Evolutionary conservation across 2,329 filamentous ascomycete species (phyloP).

Genomic region (Botrytis porri): DNA sequence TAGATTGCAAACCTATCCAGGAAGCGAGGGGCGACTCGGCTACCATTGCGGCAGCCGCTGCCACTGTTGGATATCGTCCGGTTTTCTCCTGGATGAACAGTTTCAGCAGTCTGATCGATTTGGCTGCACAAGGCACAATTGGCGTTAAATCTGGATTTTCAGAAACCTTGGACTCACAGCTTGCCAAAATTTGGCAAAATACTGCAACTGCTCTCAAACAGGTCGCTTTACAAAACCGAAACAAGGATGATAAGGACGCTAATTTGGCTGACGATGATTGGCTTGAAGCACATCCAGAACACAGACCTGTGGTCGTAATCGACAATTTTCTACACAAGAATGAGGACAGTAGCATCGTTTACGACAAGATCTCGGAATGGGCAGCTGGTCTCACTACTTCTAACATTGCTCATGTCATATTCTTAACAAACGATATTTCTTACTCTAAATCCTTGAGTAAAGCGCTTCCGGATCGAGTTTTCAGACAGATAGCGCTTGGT

Average conservation of each 20-base stretch:
- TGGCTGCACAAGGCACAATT: conserved; percentile 90
- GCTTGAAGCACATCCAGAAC: conserved; percentile 84
- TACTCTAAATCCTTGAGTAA: conserved; percentile 85
- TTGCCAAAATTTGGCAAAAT: conserved; percentile 85
- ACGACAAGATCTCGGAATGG: conserved; percentile 83
- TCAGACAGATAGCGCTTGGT: conserved; percentile 79
- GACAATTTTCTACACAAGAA: conserved; percentile 88
- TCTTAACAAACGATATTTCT: conserved; percentile 84
- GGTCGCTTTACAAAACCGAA: conserved; percentile 67
- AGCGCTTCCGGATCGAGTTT: conserved; percentile 85
- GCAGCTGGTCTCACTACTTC: conserved; percentile 79
- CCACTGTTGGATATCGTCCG: conserved; percentile 83
- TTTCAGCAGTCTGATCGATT: conserved; percentile 85
- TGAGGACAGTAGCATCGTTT: conserved; percentile 62
- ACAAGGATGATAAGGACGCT: conserved; percentile 70
- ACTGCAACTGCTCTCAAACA: conserved; percentile 75
- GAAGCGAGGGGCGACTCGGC: conserved; percentile 85
- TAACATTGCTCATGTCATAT: conserved; percentile 91
- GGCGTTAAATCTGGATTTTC: conserved; percentile 93
- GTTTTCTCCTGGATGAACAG: conserved; percentile 97
- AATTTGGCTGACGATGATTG: conserved; percentile 78
- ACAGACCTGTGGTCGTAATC: conserved; percentile 77
- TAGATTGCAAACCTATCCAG: conserved; percentile 91
- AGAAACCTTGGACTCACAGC: conserved; percentile 83
- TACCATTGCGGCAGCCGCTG: conserved; percentile 78